Conservation (phyloP, 2,329 filamentous ascomycete species). For the Talaromyces verruculosus region DNA sequence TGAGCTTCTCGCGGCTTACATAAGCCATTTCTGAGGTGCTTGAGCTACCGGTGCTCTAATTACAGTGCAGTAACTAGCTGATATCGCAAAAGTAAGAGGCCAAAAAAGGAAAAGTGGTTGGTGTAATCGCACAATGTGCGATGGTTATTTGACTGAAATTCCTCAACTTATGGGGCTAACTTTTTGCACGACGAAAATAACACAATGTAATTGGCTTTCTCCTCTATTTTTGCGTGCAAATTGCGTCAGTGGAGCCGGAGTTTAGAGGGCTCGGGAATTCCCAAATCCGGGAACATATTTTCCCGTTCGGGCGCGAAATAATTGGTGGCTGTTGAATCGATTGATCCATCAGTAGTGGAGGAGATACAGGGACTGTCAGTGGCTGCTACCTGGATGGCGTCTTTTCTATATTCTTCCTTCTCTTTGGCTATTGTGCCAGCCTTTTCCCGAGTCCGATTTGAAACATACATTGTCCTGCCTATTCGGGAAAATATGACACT, state of each 20-base stretch:
- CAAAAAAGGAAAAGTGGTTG: not conserved
- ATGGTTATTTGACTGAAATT: not conserved
- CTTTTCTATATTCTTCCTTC: not conserved
- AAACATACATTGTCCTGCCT: not conserved
- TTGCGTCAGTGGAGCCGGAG: not conserved
- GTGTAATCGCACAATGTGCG: not conserved
- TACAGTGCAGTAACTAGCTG: not conserved
- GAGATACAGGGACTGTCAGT: not conserved
- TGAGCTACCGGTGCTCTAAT: not conserved
- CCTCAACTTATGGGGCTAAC: not conserved
- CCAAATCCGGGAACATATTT: not conserved
- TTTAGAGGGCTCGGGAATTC: conserved; percentile 15
- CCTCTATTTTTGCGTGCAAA: not conserved
- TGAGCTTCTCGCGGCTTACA: not conserved
- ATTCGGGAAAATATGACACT: conserved; percentile 2
- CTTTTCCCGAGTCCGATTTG: conserved; percentile 10
- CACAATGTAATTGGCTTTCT: not conserved
- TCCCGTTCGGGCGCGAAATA: not conserved
- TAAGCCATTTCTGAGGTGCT: not conserved
- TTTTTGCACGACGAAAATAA: not conserved
- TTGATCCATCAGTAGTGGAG: not conserved
- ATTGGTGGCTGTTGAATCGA: not conserved
- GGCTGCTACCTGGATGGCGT: not conserved
- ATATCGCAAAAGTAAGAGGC: not conserved
- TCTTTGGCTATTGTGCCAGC: not conserved